Conservation (phyloP, 306 rosid genomes). For the Corylus avellana region DNA sequence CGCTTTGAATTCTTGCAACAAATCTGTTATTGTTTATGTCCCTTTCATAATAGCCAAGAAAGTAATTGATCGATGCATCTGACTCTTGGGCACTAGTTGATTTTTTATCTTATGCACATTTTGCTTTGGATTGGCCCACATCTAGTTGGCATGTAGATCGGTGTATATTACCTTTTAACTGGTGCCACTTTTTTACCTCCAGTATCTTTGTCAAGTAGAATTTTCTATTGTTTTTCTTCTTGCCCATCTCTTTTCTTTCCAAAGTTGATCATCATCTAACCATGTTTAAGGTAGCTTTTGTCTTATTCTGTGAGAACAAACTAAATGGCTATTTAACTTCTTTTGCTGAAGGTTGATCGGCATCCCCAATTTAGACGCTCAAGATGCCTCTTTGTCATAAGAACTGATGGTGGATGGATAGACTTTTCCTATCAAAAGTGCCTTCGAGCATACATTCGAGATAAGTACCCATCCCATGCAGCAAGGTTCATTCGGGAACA, state of each 20-base stretch:
- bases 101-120: not conserved
- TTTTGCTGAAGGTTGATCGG: slow-evolving; percentile 75
- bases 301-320: not conserved
- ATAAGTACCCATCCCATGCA: slow-evolving; percentile 73
- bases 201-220: not conserved
- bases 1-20: not conserved
- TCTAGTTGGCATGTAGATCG: not conserved
- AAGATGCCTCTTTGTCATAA: slow-evolving; percentile 84
- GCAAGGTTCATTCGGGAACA: slow-evolving; percentile 78
- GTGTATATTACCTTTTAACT: not conserved
- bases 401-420: slow-evolving; percentile 87
- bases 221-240: not conserved
- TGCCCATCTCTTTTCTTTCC: not conserved
- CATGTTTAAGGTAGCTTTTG: not conserved
- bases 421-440: slow-evolving; percentile 94
- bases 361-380: slow-evolving; percentile 73
- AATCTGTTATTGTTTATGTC: not conserved
- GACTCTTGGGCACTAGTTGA: not conserved
- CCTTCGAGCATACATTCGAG: slow-evolving; percentile 68
- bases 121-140: not conserved
- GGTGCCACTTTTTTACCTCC: not conserved
- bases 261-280: not conserved
- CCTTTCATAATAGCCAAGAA: not conserved
- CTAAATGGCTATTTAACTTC: slow-evolving; percentile 24
- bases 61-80: slow-evolving; percentile 4